A percentile compares a stretch with the other conserved stretches of the same genome.
phyloP scores from a whole-genome alignment of 345 rosid species.

The Aegle marmelos region DNA sequence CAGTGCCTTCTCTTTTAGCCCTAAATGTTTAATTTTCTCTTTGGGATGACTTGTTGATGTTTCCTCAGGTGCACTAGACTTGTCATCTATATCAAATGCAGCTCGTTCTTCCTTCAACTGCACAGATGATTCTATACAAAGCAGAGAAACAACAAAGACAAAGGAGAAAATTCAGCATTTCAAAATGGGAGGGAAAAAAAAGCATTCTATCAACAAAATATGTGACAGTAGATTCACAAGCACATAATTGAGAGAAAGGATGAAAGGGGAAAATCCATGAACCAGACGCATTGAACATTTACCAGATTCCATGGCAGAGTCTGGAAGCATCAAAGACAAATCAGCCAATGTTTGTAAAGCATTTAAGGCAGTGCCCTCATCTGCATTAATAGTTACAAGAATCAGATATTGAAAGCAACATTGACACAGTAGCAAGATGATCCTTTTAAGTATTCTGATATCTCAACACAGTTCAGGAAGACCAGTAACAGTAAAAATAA shows the following conservation, averaged over 20 bases:
- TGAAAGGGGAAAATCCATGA: background rate
- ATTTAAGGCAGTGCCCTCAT: constrained; percentile 54
- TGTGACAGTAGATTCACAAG: background rate
- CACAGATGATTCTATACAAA: constrained; percentile 59
- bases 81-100: constrained; percentile 44
- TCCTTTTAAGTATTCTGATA: background rate
- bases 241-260: background rate
- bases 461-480: background rate
- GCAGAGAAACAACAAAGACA: constrained; percentile 9
- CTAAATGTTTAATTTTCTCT: constrained; percentile 39
- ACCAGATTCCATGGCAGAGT: constrained; percentile 70
- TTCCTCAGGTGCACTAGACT: constrained; percentile 50
- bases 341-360: constrained; percentile 83
- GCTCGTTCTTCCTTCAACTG: constrained; percentile 67
- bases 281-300: constrained; percentile 16
- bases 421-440: background rate
- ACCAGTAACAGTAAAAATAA: background rate
- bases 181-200: background rate
- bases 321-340: constrained; percentile 59
- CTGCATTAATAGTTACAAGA: constrained; percentile 31
- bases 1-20: constrained; percentile 40
- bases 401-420: background rate
- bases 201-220: background rate
- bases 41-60: constrained; percentile 39
- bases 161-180: background rate